Conservation (phyloP, 768 basidiomycete species). For the Piloderma croceum region DNA sequence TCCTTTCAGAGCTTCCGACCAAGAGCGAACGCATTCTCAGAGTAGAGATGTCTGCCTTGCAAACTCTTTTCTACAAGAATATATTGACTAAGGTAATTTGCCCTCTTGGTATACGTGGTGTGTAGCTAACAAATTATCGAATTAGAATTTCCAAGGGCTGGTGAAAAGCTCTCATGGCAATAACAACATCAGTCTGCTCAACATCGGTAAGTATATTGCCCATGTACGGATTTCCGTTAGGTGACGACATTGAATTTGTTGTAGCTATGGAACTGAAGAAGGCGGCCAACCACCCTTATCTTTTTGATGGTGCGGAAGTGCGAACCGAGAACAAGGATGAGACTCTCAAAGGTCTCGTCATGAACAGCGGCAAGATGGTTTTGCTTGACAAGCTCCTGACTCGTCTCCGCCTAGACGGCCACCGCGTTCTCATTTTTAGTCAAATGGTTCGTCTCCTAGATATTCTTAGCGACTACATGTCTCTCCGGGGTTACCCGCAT, state of each 20-base stretch:
- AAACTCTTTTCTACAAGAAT: slow-evolving; percentile 98
- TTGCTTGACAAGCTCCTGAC: slow-evolving; percentile 94
- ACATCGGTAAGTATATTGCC: slow-evolving; percentile 59
- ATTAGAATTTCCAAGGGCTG: slow-evolving; percentile 87
- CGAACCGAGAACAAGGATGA: slow-evolving; percentile 58
- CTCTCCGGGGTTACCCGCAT: slow-evolving; percentile 80
- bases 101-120: not conserved
- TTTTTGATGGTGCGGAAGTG: slow-evolving; percentile 93
- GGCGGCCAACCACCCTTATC: slow-evolving; percentile 94
- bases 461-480: slow-evolving; percentile 97
- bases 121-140: slow-evolving; percentile 4
- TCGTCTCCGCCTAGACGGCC: slow-evolving; percentile 84
- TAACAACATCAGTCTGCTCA: slow-evolving; percentile 90
- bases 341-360: slow-evolving; percentile 89
- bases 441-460: slow-evolving; percentile 99
- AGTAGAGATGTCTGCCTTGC: slow-evolving; percentile 94
- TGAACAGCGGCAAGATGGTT: slow-evolving; percentile 99
- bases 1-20: slow-evolving; percentile 90
- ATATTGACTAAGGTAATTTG: slow-evolving; percentile 78
- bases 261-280: slow-evolving; percentile 98
- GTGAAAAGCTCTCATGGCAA: slow-evolving; percentile 86
- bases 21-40: slow-evolving; percentile 98
- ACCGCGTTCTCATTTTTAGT: slow-evolving; percentile 97
- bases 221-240: not conserved
- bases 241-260: slow-evolving; percentile 3